phyloP scores from a whole-genome alignment of 2,329 filamentous ascomycete genomes.

The Scytalidium lignicola region DNA sequence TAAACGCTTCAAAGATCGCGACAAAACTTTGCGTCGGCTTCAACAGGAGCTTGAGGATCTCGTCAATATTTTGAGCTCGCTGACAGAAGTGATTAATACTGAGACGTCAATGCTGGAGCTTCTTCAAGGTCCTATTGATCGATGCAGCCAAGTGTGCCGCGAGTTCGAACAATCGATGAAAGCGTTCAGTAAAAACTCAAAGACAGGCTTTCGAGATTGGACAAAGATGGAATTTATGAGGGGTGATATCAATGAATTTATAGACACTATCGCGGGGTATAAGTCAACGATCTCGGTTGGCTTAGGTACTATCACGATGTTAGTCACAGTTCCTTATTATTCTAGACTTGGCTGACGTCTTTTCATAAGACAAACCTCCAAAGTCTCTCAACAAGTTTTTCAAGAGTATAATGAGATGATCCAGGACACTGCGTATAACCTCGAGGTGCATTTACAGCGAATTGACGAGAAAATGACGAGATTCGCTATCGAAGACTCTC shows the following conservation, averaged over 20 bases:
- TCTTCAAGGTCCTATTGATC: conserved; percentile 30
- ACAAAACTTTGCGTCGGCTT: conserved; percentile 30
- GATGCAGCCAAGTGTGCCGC: conserved; percentile 31
- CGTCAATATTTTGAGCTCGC: conserved; percentile 26
- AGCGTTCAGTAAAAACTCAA: conserved; percentile 29
- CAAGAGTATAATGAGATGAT: conserved; percentile 34
- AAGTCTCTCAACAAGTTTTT: conserved; percentile 27
- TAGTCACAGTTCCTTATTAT: conserved; percentile 13
- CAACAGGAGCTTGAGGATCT: conserved; percentile 30
- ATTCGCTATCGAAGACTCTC: conserved; percentile 13
- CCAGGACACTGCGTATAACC: conserved; percentile 30
- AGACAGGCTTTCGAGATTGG: conserved; percentile 33
- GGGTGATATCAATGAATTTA: conserved; percentile 35
- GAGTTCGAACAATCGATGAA: conserved; percentile 33
- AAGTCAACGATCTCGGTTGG: conserved; percentile 35
- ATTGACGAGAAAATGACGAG: conserved; percentile 31
- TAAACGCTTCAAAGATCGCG: conserved; percentile 28
- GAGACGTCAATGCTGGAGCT: conserved; percentile 26
- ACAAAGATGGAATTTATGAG: conserved; percentile 36
- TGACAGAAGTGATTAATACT: conserved; percentile 20
- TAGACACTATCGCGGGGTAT: conserved; percentile 32
- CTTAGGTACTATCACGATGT: conserved; percentile 33
- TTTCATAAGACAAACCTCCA: conserved; percentile 26
- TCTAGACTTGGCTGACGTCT: conserved; percentile 17
- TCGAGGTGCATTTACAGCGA: conserved; percentile 29